Conservation (phyloP, 805 yeast species). For the Nakazawaea ishiwadae region DNA sequence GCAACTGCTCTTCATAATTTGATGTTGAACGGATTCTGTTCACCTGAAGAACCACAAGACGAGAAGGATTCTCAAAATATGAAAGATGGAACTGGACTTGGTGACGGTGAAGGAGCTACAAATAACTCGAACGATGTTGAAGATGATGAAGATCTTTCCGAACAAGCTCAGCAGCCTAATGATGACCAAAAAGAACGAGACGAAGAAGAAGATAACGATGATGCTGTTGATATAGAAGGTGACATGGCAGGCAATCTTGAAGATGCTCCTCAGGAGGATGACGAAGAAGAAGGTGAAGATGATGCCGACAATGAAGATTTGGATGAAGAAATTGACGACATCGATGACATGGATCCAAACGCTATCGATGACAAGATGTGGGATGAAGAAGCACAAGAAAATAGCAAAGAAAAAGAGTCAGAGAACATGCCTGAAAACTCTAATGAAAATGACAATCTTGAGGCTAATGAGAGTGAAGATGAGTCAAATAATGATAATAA, state of each 20-base stretch:
- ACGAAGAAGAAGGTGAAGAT: conserved; percentile 42
- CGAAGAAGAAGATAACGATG: conserved; percentile 66
- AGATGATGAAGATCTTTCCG: conserved; percentile 86
- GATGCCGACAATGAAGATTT: conserved; percentile 60
- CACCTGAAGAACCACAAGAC: conserved; percentile 68
- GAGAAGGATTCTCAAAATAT: conserved; percentile 55
- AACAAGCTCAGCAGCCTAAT: conserved; percentile 66
- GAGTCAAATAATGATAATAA: conserved; percentile 28
- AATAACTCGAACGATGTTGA: conserved; percentile 75
- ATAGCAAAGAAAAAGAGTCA: conserved; percentile 76
- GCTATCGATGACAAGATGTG: conserved; percentile 97
- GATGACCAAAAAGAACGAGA: conserved; percentile 68
- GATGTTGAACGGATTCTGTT: conserved; percentile 83
- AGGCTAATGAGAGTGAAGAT: conserved; percentile 43
- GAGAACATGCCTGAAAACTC: conserved; percentile 62
- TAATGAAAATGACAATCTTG: conserved; percentile 44
- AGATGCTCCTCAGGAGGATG: conserved; percentile 63
- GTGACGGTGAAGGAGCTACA: conserved; percentile 72
- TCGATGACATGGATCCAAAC: conserved; percentile 88
- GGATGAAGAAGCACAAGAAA: conserved; percentile 85
- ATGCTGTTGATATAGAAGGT: conserved; percentile 92
- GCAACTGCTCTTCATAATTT: conserved; percentile 51
- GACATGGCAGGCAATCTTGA: conserved; percentile 95
- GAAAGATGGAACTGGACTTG: conserved; percentile 93
- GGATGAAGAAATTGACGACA: conserved; percentile 85